Percentiles rank a stretch among this genome's conserved stretches.
Evolutionary conservation across 306 rosid genomes (phyloP).

Genomic region (Cucurbita pepo): DNA sequence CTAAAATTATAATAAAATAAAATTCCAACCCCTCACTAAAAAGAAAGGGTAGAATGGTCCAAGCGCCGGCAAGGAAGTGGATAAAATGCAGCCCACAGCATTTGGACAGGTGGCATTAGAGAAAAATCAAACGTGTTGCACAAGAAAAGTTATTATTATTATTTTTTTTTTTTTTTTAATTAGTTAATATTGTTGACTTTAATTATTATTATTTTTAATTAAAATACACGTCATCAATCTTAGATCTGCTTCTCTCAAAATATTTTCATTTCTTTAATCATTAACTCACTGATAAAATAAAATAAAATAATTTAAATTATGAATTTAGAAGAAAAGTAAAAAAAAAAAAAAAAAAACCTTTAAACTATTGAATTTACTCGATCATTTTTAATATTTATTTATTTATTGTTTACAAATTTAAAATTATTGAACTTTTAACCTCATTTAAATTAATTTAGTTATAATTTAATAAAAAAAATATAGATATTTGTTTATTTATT

Average conservation of each 20-base stretch:
- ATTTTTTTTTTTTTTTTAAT: neutral
- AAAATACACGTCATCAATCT: neutral
- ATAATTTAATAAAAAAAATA: too few relatives aligned
- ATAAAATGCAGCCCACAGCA: constrained; percentile 1
- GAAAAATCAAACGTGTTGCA: neutral
- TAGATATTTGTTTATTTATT: too few relatives aligned
- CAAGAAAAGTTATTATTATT: neutral
- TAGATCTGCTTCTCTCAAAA: neutral
- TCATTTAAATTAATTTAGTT: too few relatives aligned
- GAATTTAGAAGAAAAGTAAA: too few relatives aligned
- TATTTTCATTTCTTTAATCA: neutral
- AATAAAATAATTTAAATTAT: too few relatives aligned
- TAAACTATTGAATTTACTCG: too few relatives aligned
- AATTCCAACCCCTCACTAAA: too few relatives aligned
- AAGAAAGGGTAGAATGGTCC: neutral
- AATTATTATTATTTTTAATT: neutral
- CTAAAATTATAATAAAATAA: too few relatives aligned
- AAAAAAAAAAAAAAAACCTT: too few relatives aligned
- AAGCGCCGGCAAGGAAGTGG: neutral
- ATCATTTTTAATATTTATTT: too few relatives aligned
- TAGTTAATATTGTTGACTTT: neutral
- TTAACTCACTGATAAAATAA: neutral
- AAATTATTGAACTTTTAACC: too few relatives aligned
- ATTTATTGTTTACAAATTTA: too few relatives aligned
- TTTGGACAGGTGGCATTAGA: neutral